These are phyloP conservation scores for Xylariales sp. DNA, from an alignment of 2,329 filamentous ascomycete species.

Conservation along the genomic window DNA sequence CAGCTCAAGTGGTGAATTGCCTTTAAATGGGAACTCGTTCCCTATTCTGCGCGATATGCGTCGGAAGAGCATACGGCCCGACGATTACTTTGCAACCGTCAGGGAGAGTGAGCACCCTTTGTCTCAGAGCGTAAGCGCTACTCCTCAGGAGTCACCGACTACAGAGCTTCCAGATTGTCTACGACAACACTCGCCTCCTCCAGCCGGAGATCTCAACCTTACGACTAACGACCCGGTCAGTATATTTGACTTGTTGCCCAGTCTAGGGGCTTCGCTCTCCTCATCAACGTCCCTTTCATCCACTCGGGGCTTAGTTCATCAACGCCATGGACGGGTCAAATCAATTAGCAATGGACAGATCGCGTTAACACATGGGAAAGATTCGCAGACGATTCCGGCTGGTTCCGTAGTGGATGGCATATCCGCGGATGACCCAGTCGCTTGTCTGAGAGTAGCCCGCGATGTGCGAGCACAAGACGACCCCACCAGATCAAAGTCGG, in stretches of 20 bases:
- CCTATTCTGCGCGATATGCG: slow-evolving; percentile 64
- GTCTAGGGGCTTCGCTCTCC: slow-evolving; percentile 47
- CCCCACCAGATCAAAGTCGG: slow-evolving; percentile 68
- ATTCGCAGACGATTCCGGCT: slow-evolving; percentile 51
- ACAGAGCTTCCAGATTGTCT: slow-evolving; percentile 49
- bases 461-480: slow-evolving; percentile 58
- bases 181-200: slow-evolving; percentile 54
- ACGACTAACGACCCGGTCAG: slow-evolving; percentile 51
- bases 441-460: slow-evolving; percentile 57
- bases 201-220: slow-evolving; percentile 52
- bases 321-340: slow-evolving; percentile 58
- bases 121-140: slow-evolving; percentile 78
- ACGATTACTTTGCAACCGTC: slow-evolving; percentile 64
- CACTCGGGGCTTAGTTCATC: slow-evolving; percentile 47
- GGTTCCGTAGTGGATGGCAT: slow-evolving; percentile 54
- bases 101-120: slow-evolving; percentile 75
- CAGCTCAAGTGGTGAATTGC: slow-evolving; percentile 70
- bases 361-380: slow-evolving; percentile 53
- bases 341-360: slow-evolving; percentile 60
- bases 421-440: slow-evolving; percentile 56
- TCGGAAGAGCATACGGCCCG: slow-evolving; percentile 64
- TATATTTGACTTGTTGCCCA: slow-evolving; percentile 54
- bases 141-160: slow-evolving; percentile 65
- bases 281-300: slow-evolving; percentile 49
- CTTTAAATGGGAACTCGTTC: slow-evolving; percentile 60